Base-by-base conservation (phyloP, 441 rosid genomes). In the Euphorbia corollata region DNA sequence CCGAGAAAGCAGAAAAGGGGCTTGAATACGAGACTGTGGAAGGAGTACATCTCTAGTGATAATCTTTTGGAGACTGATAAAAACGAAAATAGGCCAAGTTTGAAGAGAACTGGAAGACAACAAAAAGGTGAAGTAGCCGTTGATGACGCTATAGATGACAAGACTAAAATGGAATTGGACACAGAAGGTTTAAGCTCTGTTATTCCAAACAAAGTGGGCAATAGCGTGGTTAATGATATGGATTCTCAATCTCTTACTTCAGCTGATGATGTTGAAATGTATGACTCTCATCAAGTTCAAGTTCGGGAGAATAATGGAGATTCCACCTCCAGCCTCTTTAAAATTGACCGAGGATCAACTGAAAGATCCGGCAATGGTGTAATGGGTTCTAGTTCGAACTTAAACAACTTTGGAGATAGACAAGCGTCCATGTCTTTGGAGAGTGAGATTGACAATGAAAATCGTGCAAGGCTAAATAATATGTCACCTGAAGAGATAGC, bases 401-500 rank as follows among this genome's bases (percentile, higher is more conserved):
- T 75, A 12, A 75, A 55, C 69, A 77, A 51, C 75, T 39, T 57
- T 61, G 76, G 64, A 64, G 75, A 71, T 76, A 76, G 72, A 63
- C 84, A 68, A 41, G 73, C 63, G 32, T 68, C 85, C 45, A 53
- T 77, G 59, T 82, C 88, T 71, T 83, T 89, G 53, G 93, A 84
- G 80, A 78, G 78, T 76, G 92, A 87, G 75, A 93, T 93, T 79
- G 95, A 93, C 75, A 74, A 63, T 22, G 99, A 93, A 81, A 93
- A 93, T 73, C 74, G 59, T 32, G 81, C 85, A 47, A 81, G 79
- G 73, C 72, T 93, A 71, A 77, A 78, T 70, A 68, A 77, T 55
- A 93, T 93, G 99, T 79, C 96, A 24, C 57, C 84, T 19, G 84
- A 84, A 57, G 96, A 94, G 74, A 91, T 91, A 74, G 86, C 85